Evolutionary conservation across 768 basidiomycete species (phyloP), one percentile per base, ranked within the genome.

Genomic region (Asterophora parasitica): DNA sequence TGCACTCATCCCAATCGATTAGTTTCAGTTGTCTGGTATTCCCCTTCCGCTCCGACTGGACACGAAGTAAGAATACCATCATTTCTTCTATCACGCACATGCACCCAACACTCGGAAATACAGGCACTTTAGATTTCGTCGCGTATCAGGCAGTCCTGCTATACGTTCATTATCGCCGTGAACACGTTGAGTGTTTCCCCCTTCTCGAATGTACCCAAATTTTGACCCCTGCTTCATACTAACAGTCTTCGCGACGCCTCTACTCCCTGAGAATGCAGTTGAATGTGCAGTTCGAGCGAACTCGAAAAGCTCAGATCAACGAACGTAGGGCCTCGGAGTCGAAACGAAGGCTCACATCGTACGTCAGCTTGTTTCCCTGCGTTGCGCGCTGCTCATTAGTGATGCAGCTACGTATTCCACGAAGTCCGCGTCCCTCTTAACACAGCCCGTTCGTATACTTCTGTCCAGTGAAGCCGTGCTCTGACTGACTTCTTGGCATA

Each of bases 341-440:
- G 7, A 87, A 85, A 60, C 75, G 77, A 13, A 70, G 79, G 31
- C 64, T 81, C 28, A 81, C 80, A 53, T 75, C 79, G 76, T 71
- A 74, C 64, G 71, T 74, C 9, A 4, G 2, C 30, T 31, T 9
- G 9, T 10, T 31, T 12, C 9, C 9, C 4, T 31, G 9, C 2
- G 8, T 12, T 31, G 30, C 8, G 9, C 30, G 30, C 12, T 31
- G 30, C 12, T 31, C 30, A 10, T 12, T 9, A 31, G 2, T n/a
- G 4, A 9, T 31, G 30, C 30, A 31, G 30, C 30, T 31, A 10
- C 30, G 30, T 31, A 10, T 12, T 31, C 30, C 30, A 31, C 12
- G 30, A 31, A 23, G 23, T 23, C 23, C 23, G 23, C 23, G 23
- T 23, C 23, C 23, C 23, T 6, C 23, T 23, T 23, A 23, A 23